These are phyloP conservation scores for Aciculosporium take DNA, from an alignment of 2,329 filamentous ascomycete species.

Conservation along the genomic window DNA sequence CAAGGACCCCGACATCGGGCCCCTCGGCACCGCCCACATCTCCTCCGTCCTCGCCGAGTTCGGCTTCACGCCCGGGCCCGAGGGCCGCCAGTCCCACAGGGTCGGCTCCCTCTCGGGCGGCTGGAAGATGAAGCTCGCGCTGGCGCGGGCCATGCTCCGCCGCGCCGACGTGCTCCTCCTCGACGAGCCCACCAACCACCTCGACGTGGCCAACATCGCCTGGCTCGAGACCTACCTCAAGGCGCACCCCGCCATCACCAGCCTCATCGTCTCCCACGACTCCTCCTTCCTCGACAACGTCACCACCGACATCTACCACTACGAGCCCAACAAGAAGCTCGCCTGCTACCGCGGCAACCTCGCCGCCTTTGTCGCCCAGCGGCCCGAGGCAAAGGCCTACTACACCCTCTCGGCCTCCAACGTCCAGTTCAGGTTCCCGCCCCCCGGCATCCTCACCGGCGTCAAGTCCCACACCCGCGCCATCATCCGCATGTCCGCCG, in stretches of 20 bases:
- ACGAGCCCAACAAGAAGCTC: constrained; percentile 90
- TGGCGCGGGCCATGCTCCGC: constrained; percentile 93
- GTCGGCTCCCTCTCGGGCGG: constrained; percentile 93
- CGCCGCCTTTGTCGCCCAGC: constrained; percentile 69
- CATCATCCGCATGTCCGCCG: constrained; percentile 89
- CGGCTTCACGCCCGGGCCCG: constrained; percentile 80
- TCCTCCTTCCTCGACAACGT: constrained; percentile 94
- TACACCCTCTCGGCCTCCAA: constrained; percentile 83
- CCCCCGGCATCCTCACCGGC: constrained; percentile 83
- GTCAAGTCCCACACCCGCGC: constrained; percentile 90
- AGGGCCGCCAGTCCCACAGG: constrained; percentile 75
- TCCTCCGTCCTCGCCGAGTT: constrained; percentile 75
- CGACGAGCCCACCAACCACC: constrained; percentile 97
- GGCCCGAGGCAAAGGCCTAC: constrained; percentile 93
- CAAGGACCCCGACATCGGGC: constrained; percentile 75
- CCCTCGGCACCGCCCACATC: constrained; percentile 68
- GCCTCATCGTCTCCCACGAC: constrained; percentile 96
- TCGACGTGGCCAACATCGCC: constrained; percentile 90
- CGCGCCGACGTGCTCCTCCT: constrained; percentile 90
- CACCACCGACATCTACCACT: constrained; percentile 98
- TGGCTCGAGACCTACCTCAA: constrained; percentile 95
- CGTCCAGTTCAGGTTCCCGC: constrained; percentile 95
- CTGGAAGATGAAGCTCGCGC: constrained; percentile 99
- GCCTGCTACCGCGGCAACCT: constrained; percentile 74
- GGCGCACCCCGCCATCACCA: constrained; percentile 90